Evolutionary conservation across 2,329 filamentous ascomycete species (phyloP), one percentile per base, ranked within the genome.

Genomic region (Talaromyces islandicus): DNA sequence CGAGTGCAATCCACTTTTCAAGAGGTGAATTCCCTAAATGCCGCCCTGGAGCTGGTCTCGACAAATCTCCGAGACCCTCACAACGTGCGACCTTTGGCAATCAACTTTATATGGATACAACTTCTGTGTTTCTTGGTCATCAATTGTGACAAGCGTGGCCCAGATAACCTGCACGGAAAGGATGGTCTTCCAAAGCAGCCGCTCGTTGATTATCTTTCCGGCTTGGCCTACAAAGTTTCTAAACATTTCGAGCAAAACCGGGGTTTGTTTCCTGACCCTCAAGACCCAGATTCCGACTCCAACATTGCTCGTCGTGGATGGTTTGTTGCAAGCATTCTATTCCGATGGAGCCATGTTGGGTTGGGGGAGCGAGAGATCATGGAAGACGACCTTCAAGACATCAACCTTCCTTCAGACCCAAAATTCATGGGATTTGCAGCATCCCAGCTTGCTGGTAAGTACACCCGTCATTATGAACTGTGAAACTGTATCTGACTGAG

Each of bases 91-190:
- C 65, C 70, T 7, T 68, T 69, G 3, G 66, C 73, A 1, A 68
- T 71, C 38, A 78, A 78, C 60, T 58, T 78, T 27, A 65, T 78
- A 24, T 75, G 73, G 66, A 68, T 78, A n/a, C 76, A 78, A 62
- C 71, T 71, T 32, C 66, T 77, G 54, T 67, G 74, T 9, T 64
- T 78, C 21, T 73, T 78, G 70, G 71, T 76, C 19, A 69, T 78
- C 11, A 77, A 79, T 50, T 75, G 74, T 59, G 76, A 78, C 53
- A 67, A 70, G 10, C 75, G 75, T 46, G 74, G 74, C 2, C 75
- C 75, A 1, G 74, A 78, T 41, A 77, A 78, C 55, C 67, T 78
- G 24, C 69, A 72, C 25, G 64, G 72, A 43, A 76, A 76, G 62
- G 71, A 76, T 59, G 74, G 73, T n/a, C 63, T 74, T 14, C 71